These are phyloP conservation scores for Hypoxylon fuscum DNA, from an alignment of 495 filamentous ascomycete species.

Conservation along the genomic window DNA sequence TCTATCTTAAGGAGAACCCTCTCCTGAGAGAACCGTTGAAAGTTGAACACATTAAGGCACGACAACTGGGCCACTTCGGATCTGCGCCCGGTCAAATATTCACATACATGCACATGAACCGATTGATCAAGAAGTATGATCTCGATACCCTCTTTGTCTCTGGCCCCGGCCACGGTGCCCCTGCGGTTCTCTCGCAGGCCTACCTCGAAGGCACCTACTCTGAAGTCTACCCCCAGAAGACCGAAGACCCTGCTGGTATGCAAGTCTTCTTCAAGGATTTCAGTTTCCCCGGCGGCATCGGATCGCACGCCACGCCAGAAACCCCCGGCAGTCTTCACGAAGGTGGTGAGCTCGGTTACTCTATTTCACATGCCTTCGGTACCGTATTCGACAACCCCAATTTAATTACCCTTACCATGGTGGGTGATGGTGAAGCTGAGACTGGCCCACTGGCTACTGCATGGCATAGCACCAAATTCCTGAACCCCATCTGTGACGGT, in stretches of 20 bases:
- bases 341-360: conserved; percentile 80
- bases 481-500: conserved; percentile 76
- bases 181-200: conserved; percentile 73
- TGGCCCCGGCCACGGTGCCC: conserved; percentile 77
- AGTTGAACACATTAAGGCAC: conserved; percentile 70
- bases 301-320: conserved; percentile 76
- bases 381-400: conserved; percentile 74
- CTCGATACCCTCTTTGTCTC: conserved; percentile 74
- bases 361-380: conserved; percentile 77
- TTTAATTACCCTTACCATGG: conserved; percentile 75
- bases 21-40: conserved; percentile 70
- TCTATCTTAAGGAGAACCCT: conserved; percentile 74
- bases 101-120: conserved; percentile 81
- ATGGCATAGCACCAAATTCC: conserved; percentile 80
- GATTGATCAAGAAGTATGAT: conserved; percentile 78
- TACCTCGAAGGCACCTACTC: conserved; percentile 79
- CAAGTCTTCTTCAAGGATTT: conserved; percentile 79
- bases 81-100: conserved; percentile 78
- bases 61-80: conserved; percentile 77
- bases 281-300: conserved; percentile 78
- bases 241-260: conserved; percentile 70
- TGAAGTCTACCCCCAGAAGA: conserved; percentile 73
- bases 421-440: conserved; percentile 78
- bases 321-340: conserved; percentile 78
- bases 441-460: conserved; percentile 76